Evolutionary conservation across 2,329 filamentous ascomycete genomes (phyloP).

Genomic region (Hymenoscyphus salicellus): DNA sequence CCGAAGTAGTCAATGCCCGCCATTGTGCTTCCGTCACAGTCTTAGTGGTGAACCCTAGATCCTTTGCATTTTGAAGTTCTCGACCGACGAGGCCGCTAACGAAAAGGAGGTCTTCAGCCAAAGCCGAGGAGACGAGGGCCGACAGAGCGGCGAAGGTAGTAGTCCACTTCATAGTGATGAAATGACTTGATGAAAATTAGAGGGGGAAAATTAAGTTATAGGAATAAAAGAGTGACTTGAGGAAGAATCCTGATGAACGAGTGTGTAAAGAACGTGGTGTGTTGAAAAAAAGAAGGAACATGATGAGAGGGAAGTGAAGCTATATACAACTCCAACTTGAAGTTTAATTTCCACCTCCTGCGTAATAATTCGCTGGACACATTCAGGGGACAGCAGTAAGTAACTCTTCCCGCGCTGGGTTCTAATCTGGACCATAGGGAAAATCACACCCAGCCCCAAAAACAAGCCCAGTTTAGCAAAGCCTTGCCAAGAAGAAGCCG

Average conservation of each 20-base stretch:
- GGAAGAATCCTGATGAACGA: conserved; percentile 10
- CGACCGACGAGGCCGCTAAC: conserved; percentile 24
- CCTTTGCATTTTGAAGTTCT: conserved; percentile 32
- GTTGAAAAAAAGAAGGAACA: neutral
- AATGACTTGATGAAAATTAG: neutral
- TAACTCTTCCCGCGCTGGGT: neutral
- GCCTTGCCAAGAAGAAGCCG: neutral
- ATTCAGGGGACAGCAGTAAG: neutral
- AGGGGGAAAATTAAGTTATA: conserved; percentile 4
- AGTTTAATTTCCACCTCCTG: conserved; percentile 13
- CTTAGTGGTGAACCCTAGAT: conserved; percentile 34
- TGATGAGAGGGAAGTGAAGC: conserved; percentile 4
- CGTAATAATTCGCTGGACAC: neutral
- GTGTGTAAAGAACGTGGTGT: conserved; percentile 10
- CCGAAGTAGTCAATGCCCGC: conserved; percentile 40
- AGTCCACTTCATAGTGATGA: conserved; percentile 21
- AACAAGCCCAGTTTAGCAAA: neutral
- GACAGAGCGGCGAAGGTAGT: conserved; percentile 20
- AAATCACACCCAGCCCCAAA: neutral
- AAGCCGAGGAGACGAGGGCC: conserved; percentile 16
- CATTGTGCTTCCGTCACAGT: conserved; percentile 39
- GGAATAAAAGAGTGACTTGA: conserved; percentile 10
- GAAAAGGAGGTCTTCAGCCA: conserved; percentile 37
- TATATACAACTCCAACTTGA: conserved; percentile 11
- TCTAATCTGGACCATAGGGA: neutral